Evolutionary conservation across 2,329 filamentous ascomycete species (phyloP).

Genomic region (Hortaea werneckii): DNA sequence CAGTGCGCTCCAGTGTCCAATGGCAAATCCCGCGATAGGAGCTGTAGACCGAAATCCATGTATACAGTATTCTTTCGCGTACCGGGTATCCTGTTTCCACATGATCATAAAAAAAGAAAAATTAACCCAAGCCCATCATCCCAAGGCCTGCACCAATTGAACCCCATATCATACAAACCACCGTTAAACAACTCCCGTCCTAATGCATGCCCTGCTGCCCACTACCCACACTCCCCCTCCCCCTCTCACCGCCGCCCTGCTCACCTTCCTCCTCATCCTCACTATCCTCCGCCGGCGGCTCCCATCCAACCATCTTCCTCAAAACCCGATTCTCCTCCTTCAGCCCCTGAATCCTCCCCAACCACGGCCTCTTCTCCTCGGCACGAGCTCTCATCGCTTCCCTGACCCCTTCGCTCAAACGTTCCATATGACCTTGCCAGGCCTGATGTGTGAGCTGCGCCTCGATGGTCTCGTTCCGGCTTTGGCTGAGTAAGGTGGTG

Average conservation of each 20-base stretch:
- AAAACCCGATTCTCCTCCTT: conserved; percentile 40
- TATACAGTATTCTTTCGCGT: too few species aligned
- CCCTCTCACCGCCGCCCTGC: not conserved
- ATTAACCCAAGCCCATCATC: too few species aligned
- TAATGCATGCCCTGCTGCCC: too few species aligned
- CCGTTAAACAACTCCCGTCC: too few species aligned
- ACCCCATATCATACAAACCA: too few species aligned
- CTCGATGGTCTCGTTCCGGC: conserved; percentile 35
- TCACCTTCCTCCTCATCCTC: conserved; percentile 27
- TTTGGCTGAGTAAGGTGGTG: conserved; percentile 32
- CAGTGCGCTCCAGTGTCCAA: too few species aligned
- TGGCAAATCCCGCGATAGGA: too few species aligned
- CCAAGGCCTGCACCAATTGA: too few species aligned
- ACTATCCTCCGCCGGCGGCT: conserved; percentile 27
- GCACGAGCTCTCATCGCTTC: conserved; percentile 29
- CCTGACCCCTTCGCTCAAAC: conserved; percentile 34
- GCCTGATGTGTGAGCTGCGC: conserved; percentile 38
- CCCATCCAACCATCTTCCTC: conserved; percentile 36
- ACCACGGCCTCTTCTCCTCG: conserved; percentile 27
- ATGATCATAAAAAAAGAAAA: too few species aligned
- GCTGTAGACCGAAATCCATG: too few species aligned
- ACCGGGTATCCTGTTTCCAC: too few species aligned
- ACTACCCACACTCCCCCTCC: not conserved
- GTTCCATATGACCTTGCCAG: conserved; percentile 37
- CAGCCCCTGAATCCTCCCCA: conserved; percentile 30